Evolutionary conservation across 2,329 filamentous ascomycete genomes (phyloP).

Genomic region (Colletotrichum sp.): DNA sequence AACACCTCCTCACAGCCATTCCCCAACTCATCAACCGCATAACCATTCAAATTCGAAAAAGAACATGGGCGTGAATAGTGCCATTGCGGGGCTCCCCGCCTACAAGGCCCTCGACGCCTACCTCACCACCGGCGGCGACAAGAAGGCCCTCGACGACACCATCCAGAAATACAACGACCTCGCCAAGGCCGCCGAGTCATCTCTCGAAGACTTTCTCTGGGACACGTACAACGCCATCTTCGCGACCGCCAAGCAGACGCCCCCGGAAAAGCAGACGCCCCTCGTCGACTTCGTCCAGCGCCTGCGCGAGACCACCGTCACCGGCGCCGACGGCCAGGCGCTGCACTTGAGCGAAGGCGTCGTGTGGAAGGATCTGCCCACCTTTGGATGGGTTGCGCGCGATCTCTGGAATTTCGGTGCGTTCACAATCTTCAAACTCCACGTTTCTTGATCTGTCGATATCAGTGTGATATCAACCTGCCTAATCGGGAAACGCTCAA

Average conservation of each 20-base stretch:
- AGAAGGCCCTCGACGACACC: not conserved
- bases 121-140: not conserved
- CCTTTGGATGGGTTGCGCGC: conserved; percentile 28
- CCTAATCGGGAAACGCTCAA: not conserved
- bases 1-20: not conserved
- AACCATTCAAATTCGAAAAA: not conserved
- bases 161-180: conserved; percentile 16
- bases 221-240: conserved; percentile 26
- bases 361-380: conserved; percentile 33
- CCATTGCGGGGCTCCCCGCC: conserved; percentile 2
- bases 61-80: not conserved
- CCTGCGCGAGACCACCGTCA: conserved; percentile 22
- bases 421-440: not conserved
- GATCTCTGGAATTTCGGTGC: conserved; percentile 32
- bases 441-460: not conserved
- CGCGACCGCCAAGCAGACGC: conserved; percentile 24
- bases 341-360: conserved; percentile 23
- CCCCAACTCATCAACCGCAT: not conserved
- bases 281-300: conserved; percentile 27
- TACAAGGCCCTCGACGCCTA: conserved; percentile 11
- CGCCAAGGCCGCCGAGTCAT: not conserved
- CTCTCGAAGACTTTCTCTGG: conserved; percentile 25
- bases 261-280: conserved; percentile 22
- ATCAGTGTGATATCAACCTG: not conserved
- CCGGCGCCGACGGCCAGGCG: conserved; percentile 21